Evolutionary conservation across 192 early-diverging fungal genomes (phyloP), one percentile per base, ranked within the genome.

Genomic region (Rhizophagus sp.): DNA sequence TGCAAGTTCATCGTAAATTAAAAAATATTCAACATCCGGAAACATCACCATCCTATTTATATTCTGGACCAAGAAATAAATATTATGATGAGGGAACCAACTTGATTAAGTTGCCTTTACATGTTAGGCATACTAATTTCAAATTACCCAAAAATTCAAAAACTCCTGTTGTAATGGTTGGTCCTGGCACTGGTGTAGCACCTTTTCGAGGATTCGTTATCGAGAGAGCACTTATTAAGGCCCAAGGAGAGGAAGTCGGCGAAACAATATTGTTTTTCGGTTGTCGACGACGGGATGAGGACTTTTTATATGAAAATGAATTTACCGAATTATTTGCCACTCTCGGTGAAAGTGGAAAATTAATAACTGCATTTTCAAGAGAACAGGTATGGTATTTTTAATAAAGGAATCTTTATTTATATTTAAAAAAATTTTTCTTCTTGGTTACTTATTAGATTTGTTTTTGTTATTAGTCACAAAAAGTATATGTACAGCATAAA

Each of bases 111-210:
- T 82, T 94, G 15, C 96, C 97, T 12, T 83, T 98, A 66, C 96
- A 96, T 83, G 94, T 99, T 75, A 92, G 98, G 73, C 90, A 93
- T 62, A 95, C 93, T 27, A 87, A 90, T 64, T 99, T 99, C 89
- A 93, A 95, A 63, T 88, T 99, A 68, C 98, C 98, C n/a, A 83
- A 89, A 33, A 93, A 97, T 80, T 82, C 88, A 62, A 78, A 87
- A 10, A 81, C 91, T 13, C 98, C 98, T 22, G 85, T 99, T 78
- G 90, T 99, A 44, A 99, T 99, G 98, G 87, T 99, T 44, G 98
- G 98, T 0, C 98, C 98, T n/a, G 98, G 98, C 65, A 99, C 98
- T 5, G 98, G 98, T 63, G 94, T 99, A 52, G 98, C 98, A 22
- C 98, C 98, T 34, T 98, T 99, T 93, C 91, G 98, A 65, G 98